Evolutionary conservation across 768 basidiomycete species (phyloP).

Genomic region (Amanita pseudoporphyria): DNA sequence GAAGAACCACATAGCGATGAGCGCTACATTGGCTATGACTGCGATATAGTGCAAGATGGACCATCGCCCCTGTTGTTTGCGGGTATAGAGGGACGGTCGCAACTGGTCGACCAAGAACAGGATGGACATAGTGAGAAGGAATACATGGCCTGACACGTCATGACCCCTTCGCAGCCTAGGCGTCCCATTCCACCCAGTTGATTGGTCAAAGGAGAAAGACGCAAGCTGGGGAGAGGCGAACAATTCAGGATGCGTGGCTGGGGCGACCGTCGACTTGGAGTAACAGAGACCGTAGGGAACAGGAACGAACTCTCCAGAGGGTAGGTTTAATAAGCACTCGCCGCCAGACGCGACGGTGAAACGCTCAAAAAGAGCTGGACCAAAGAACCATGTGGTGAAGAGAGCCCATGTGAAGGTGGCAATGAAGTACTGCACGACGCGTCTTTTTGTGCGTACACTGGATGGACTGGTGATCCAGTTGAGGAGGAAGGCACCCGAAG

Average conservation of each 20-base stretch:
- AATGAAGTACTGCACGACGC: constrained; percentile 43
- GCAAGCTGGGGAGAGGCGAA: constrained; percentile 34
- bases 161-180: constrained; percentile 75
- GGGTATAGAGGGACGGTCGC: constrained; percentile 36
- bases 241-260: constrained; percentile 50
- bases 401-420: constrained; percentile 62
- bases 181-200: constrained; percentile 30
- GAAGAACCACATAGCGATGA: constrained; percentile 61
- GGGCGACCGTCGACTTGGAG: constrained; percentile 39
- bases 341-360: constrained; percentile 60
- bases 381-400: constrained; percentile 86
- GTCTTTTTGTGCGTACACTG: constrained; percentile 26
- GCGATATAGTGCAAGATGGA: constrained; percentile 37
- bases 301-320: constrained; percentile 39
- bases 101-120: constrained; percentile 78
- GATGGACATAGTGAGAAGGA: constrained; percentile 72
- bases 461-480: constrained; percentile 50
- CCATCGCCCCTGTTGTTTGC: constrained; percentile 21
- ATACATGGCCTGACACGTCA: constrained; percentile 91
- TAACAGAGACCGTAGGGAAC: constrained; percentile 54
- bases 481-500: constrained; percentile 53
- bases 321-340: constrained; percentile 61
- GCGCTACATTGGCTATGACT: constrained; percentile 30
- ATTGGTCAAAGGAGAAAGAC: constrained; percentile 10
- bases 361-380: constrained; percentile 66